These are phyloP conservation scores for Candida oleophila DNA, from an alignment of 805 yeast genomes.

Conservation along the genomic window DNA sequence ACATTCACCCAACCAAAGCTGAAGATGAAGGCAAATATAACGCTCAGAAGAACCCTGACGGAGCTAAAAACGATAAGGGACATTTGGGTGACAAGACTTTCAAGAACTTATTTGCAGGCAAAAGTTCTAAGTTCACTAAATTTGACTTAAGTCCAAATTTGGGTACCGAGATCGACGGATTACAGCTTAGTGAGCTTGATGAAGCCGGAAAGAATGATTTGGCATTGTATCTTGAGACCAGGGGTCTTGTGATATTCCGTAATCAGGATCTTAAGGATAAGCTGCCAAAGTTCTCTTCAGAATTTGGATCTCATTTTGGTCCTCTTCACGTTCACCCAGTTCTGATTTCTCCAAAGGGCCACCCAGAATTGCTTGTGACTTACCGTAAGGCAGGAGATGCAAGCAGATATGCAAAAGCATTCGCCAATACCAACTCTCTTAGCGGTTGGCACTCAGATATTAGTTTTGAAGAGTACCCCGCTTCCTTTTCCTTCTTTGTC, in stretches of 20 bases:
- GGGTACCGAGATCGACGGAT: conserved; percentile 26
- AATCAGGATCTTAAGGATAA: conserved; percentile 26
- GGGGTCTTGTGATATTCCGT: conserved; percentile 26
- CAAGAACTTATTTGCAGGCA: conserved; percentile 16
- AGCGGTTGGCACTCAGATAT: conserved; percentile 25
- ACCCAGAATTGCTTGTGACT: conserved; percentile 23
- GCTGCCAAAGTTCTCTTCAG: conserved; percentile 18
- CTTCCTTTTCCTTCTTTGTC: conserved; percentile 23
- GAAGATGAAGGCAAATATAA: conserved; percentile 20
- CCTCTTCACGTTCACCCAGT: conserved; percentile 28
- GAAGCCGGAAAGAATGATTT: conserved; percentile 26
- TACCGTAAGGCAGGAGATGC: conserved; percentile 21
- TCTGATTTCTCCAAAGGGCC: conserved; percentile 16
- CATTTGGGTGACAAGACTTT: conserved; percentile 22
- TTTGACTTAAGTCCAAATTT: conserved; percentile 24
- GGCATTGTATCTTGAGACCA: conserved; percentile 22
- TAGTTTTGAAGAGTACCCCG: conserved; percentile 23
- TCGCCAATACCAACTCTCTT: conserved; percentile 11
- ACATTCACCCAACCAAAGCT: conserved; percentile 13
- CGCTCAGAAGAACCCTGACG: conserved; percentile 17
- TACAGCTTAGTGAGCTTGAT: conserved; percentile 23
- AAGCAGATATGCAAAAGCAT: conserved; percentile 14
- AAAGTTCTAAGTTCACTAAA: conserved; percentile 11
- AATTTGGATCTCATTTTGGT: conserved; percentile 24
- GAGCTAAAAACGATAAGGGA: conserved; percentile 24